phyloP scores from a whole-genome alignment of 2,329 filamentous ascomycete genomes.

The Pyricularia grisea region DNA sequence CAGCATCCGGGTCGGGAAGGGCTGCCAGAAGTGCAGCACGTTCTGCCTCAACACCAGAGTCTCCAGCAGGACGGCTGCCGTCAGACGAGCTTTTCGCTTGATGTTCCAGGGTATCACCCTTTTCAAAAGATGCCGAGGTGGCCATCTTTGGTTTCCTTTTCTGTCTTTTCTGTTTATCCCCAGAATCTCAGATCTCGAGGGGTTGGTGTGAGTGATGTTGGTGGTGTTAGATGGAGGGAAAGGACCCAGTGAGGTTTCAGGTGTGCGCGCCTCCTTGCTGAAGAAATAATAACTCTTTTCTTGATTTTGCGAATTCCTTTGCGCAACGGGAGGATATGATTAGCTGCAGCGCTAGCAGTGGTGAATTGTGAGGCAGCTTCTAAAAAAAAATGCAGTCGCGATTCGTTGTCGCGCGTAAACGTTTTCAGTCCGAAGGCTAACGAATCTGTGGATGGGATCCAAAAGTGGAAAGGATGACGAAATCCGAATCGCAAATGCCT shows the following conservation, averaged over 20 bases:
- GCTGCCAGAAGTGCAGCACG: conserved; percentile 3
- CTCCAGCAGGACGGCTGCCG: neutral
- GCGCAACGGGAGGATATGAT: neutral
- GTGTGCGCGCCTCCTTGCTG: neutral
- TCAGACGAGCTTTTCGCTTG: neutral
- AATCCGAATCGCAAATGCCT: neutral
- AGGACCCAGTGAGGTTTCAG: neutral
- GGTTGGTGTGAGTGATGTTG: neutral
- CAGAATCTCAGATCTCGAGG: neutral
- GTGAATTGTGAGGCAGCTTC: no score
- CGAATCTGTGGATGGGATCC: neutral
- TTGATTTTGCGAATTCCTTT: neutral
- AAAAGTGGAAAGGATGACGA: neutral
- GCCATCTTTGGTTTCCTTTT: neutral
- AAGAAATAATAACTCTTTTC: neutral
- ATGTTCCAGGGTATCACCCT: neutral
- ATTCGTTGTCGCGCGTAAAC: neutral
- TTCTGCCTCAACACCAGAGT: conserved; percentile 1
- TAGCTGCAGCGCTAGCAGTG: neutral
- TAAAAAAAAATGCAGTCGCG: neutral
- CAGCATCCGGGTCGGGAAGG: conserved; percentile 2
- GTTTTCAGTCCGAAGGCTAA: neutral
- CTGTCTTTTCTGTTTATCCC: neutral
- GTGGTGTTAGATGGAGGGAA: neutral
- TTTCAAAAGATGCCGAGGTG: neutral